A percentile compares a stretch with the other conserved stretches of the same genome.
These are phyloP conservation scores for Pterulicium gracile DNA, from an alignment of 1,284 basidiomycete genomes.

Conservation along the genomic window DNA sequence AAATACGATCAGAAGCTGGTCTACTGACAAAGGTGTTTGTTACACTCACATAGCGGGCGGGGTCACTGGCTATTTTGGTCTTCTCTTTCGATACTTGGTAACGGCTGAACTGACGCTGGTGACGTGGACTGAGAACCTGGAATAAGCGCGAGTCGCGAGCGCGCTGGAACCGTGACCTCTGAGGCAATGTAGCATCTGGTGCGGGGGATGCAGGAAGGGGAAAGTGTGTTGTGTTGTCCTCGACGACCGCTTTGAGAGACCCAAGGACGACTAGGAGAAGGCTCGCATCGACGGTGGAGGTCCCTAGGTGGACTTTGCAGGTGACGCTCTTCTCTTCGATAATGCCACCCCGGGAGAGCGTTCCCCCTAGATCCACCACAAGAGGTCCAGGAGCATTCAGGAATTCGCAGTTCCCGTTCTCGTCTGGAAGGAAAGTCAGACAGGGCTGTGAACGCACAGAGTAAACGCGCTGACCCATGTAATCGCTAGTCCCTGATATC, in stretches of 20 bases:
- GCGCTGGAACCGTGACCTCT: background rate
- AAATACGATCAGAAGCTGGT: too few relatives aligned
- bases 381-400: constrained; percentile 35
- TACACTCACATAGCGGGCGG: too few relatives aligned
- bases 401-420: constrained; percentile 21
- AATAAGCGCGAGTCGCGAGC: background rate
- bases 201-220: background rate
- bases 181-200: background rate
- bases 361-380: constrained; percentile 35
- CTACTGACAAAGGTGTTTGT: too few relatives aligned
- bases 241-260: background rate
- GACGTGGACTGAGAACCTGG: background rate
- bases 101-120: background rate
- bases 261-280: background rate
- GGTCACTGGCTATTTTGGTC: too few relatives aligned
- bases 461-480: constrained; percentile 5
- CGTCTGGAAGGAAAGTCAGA: constrained; percentile 8
- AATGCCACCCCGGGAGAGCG: constrained; percentile 45
- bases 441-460: background rate
- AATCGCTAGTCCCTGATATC: constrained; percentile 32
- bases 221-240: background rate
- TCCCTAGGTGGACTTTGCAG: constrained; percentile 27
- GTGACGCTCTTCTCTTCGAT: constrained; percentile 45
- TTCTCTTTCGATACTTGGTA: background rate
- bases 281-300: background rate